These are phyloP conservation scores for Brassica cretica DNA, from an alignment of 345 rosid species.

Conservation along the genomic window DNA sequence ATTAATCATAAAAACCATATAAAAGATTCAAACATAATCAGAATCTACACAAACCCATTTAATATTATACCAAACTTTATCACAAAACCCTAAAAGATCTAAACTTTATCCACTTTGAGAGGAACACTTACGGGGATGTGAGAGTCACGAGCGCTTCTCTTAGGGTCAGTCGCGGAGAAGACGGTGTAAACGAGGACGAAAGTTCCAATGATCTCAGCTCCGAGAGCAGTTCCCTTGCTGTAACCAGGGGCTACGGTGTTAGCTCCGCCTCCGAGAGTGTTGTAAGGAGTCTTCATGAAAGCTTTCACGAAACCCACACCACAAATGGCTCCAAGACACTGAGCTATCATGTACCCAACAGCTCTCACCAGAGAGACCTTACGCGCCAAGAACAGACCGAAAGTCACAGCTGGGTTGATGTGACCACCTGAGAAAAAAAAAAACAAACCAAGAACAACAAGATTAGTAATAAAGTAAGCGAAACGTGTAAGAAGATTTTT, in stretches of 20 bases:
- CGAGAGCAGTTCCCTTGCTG: slow-evolving; percentile 61
- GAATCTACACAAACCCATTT: neutral
- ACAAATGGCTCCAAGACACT: slow-evolving; percentile 77
- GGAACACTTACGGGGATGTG: slow-evolving; percentile 76
- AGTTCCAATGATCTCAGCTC: slow-evolving; percentile 89
- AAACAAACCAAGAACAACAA: neutral
- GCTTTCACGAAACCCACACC: slow-evolving; percentile 87
- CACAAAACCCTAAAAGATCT: neutral
- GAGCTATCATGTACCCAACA: slow-evolving; percentile 71
- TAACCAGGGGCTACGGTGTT: slow-evolving; percentile 54
- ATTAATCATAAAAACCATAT: neutral
- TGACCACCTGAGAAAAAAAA: slow-evolving; percentile 56
- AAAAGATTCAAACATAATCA: neutral
- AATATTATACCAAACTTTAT: neutral
- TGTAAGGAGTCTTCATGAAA: slow-evolving; percentile 60
- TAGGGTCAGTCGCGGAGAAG: slow-evolving; percentile 97
- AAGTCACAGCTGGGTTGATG: slow-evolving; percentile 92
- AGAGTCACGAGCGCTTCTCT: slow-evolving; percentile 91
- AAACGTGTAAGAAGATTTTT: neutral
- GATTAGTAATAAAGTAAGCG: neutral
- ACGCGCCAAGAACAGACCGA: slow-evolving; percentile 73
- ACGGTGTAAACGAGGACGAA: slow-evolving; percentile 90
- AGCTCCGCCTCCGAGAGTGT: slow-evolving; percentile 68
- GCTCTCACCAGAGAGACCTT: slow-evolving; percentile 78
- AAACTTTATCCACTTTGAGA: neutral